A percentile compares a stretch with the other conserved stretches of the same genome.
phyloP scores from a whole-genome alignment of 805 yeast species.

The Wickerhamomyces alni region DNA sequence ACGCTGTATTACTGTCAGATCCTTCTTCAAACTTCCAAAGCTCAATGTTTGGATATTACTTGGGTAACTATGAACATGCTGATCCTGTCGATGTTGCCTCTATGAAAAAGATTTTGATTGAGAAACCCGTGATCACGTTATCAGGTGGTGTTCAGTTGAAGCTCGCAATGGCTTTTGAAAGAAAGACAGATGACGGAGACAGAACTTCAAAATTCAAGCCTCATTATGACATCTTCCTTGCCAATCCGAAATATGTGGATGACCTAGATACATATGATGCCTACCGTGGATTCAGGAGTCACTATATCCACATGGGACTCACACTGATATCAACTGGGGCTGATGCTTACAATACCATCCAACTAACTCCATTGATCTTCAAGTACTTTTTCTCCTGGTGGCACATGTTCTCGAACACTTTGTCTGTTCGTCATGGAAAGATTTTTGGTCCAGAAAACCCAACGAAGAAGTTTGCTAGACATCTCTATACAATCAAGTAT shows the following conservation, averaged over 20 bases:
- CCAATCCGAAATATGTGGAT: slow-evolving; percentile 47
- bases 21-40: slow-evolving; percentile 36
- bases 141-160: slow-evolving; percentile 56
- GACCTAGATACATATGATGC: slow-evolving; percentile 64
- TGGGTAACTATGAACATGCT: slow-evolving; percentile 20
- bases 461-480: slow-evolving; percentile 67
- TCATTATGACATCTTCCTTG: slow-evolving; percentile 53
- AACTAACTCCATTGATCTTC: slow-evolving; percentile 66
- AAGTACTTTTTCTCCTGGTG: slow-evolving; percentile 79
- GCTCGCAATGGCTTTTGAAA: slow-evolving; percentile 53
- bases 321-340: slow-evolving; percentile 38
- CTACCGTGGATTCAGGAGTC: slow-evolving; percentile 72
- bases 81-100: slow-evolving; percentile 15
- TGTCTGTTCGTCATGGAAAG: slow-evolving; percentile 74
- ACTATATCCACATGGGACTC: slow-evolving; percentile 70
- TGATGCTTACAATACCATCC: slow-evolving; percentile 60
- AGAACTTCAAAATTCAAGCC: slow-evolving; percentile 46
- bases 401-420: slow-evolving; percentile 71
- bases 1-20: slow-evolving; percentile 41
- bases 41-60: slow-evolving; percentile 44
- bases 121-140: slow-evolving; percentile 50
- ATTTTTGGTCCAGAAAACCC: slow-evolving; percentile 54
- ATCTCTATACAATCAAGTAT: slow-evolving; percentile 73
- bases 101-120: slow-evolving; percentile 28
- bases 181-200: slow-evolving; percentile 28